Base-by-base conservation (phyloP, 2,329 filamentous ascomycete species). In the Ophiostoma piceae region DNA sequence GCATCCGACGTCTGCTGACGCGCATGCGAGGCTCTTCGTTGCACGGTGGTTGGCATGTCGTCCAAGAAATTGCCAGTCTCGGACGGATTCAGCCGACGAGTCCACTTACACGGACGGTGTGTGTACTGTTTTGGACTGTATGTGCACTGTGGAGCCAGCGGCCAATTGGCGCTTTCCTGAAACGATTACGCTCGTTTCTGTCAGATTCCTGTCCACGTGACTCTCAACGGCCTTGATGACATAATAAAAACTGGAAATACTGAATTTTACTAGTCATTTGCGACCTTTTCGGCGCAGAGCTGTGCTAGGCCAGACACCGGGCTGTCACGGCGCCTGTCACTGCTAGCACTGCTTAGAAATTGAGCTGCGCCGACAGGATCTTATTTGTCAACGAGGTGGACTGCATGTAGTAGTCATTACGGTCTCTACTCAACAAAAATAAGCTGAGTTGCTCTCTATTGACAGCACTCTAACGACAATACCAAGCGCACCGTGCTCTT, bases 321-420 rank as follows among this genome's bases (percentile, higher is more conserved):
- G 39, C 39, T 41, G 11, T 41, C 35, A 41, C 39, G 39, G 11
- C 39, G 11, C 39, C 35, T 35, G 35, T 35, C 47, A 54, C 47
- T 9, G 7, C 47, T 54, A 16, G 47, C 47, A n/a, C 19, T 70
- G 69, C 69, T 70, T 70, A 70, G 69, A 70, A 70, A 70, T 70
- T 64, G 66, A 43, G 22, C 41, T 32, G 11, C 60, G 65, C 16
- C 62, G 54, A 70, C 68, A 70, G 68, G 68, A 62, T 57, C 35
- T 35, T 35, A 35, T 35, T 26, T 29, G 51, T 67, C 68, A 37
- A 67, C n/a, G 51, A 39, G 57, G 19, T 14, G 29, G 57, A 51
- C 8, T 26, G 26, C 3, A 22, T 57, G 22, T 22, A 57, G 3
- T n/a, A 57, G 51, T 26, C 51, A 29, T 4, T 26, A 26, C 43